Percentiles rank a stretch among this genome's conserved stretches.
Conservation (phyloP, 176 grass and related monocot genomes). For the bread wheat (Triticum aestivum) region DNA sequence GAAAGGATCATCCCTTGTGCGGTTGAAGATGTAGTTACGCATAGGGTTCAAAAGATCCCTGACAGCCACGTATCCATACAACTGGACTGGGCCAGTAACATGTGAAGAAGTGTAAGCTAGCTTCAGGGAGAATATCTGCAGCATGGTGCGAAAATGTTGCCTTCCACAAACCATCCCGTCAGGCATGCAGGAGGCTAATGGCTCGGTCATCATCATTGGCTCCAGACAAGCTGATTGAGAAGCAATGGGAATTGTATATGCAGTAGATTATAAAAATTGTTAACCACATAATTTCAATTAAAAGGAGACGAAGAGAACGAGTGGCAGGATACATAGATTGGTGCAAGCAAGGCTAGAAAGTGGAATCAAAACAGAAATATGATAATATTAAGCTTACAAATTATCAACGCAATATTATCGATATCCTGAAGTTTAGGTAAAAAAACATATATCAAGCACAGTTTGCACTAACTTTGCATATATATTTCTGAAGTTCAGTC, state of each 20-base stretch:
- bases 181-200: background rate
- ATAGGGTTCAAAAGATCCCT: background rate
- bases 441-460: no score
- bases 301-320: background rate
- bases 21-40: background rate
- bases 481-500: no score
- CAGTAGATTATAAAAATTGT: background rate
- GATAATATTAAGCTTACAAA: no score
- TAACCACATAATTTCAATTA: background rate
- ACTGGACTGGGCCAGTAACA: background rate
- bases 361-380: background rate
- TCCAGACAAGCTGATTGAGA: conserved; percentile 1
- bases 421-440: no score
- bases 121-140: background rate
- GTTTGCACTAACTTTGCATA: no score
- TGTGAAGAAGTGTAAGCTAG: background rate
- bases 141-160: background rate
- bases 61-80: background rate
- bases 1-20: background rate
- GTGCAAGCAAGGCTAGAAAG: background rate
- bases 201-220: background rate
- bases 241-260: background rate
- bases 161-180: background rate
- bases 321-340: background rate
- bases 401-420: no score